Evolutionary conservation across 2,329 filamentous ascomycete species (phyloP), one percentile per base, ranked within the genome.

Genomic region (Xylaria sp.): DNA sequence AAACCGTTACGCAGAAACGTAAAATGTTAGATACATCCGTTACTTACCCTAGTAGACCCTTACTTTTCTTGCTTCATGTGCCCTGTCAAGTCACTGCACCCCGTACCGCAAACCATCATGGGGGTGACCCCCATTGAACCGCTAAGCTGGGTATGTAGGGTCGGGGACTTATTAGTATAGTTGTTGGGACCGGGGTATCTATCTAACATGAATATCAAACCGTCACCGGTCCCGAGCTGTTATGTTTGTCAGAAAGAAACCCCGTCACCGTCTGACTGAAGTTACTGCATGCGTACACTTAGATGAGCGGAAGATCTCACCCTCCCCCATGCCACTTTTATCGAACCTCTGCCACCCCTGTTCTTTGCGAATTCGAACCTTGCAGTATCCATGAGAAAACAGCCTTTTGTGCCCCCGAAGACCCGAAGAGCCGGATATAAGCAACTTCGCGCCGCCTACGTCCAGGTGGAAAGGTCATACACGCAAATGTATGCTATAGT

Each of bases 181-280:
- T 7, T 17, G 49, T 49, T 48, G 27, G 43, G 43, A 25, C 40
- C 19, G 10, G 35, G 51, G 41, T 25, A 35, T 35, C 19, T 31
- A 31, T 37, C 31, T 7, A 41, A 33, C 41, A 23, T 49, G 23
- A 60, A 54, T 13, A 54, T 59, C 49, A 59, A 40, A 23, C 56
- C 41, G 46, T n/a, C 43, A 54, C 27, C 17, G 27, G 15, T 21
- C 47, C 29, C 11, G n/a, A n/a, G 43, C 13, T 35, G 38, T 44
- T 46, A 15, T 38, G 56, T 46, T 54, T 35, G 56, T 47, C 43
- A 58, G 55, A 57, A 40, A 41, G 19, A n/a, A 15, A 48, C 56
- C 49, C 49, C 31, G 38, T 60, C 52, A 49, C 51, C 49, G 51
- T 43, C 19, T 60, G 25, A 60, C 57, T 51, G 59, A 58, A 43